phyloP scores from a whole-genome alignment of 441 rosid genomes.

The Monsonia emarginata region DNA sequence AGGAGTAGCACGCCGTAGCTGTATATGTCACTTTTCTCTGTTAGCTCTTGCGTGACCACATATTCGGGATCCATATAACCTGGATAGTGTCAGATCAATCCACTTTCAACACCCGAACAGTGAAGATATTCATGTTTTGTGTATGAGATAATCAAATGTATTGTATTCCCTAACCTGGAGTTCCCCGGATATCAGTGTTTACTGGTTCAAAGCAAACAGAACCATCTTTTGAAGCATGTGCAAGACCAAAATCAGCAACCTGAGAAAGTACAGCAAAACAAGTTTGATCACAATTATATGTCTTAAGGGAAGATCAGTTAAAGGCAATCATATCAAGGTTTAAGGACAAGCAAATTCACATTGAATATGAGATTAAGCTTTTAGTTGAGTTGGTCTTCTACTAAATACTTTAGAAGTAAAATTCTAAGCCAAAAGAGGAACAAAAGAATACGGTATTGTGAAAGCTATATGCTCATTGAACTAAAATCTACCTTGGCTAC shows the following conservation, averaged over 20 bases:
- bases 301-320: no score
- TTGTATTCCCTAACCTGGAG: constrained; percentile 72
- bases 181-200: constrained; percentile 73
- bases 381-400: no score
- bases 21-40: constrained; percentile 88
- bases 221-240: constrained; percentile 75
- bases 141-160: constrained; percentile 6
- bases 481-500: constrained; percentile 60
- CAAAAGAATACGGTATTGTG: background rate
- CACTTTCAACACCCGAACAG: background rate
- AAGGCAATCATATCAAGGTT: no score
- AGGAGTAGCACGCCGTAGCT: constrained; percentile 79
- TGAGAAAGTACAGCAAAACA: constrained; percentile 22
- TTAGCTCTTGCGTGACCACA: constrained; percentile 70
- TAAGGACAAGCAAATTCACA: no score
- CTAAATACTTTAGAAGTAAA: background rate
- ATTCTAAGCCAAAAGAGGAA: background rate
- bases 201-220: constrained; percentile 81
- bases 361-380: no score
- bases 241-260: constrained; percentile 97
- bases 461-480: background rate
- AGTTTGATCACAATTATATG: no score
- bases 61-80: constrained; percentile 97
- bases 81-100: constrained; percentile 24
- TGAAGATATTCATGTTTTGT: background rate